phyloP scores from a whole-genome alignment of 352 stramenopile species.

The Globisporangium okanoganense region DNA sequence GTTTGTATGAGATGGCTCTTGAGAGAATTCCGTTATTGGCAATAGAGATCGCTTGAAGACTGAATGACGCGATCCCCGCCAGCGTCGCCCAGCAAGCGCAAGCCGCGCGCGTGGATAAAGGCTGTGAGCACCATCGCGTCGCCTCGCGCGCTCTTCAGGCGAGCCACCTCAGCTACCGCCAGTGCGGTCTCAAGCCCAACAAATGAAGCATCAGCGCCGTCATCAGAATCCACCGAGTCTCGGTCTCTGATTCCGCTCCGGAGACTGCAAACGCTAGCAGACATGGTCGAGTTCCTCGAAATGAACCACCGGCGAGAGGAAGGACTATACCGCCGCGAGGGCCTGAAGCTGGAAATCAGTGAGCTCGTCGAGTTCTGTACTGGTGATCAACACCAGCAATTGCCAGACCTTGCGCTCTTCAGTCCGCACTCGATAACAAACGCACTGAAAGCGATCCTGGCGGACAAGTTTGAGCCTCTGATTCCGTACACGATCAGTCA shows the following conservation, averaged over 20 bases:
- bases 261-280: constrained; percentile 26
- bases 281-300: constrained; percentile 45
- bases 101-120: constrained; percentile 7
- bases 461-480: constrained; percentile 35
- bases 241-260: constrained; percentile 27
- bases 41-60: no score
- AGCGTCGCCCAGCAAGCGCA: not conserved
- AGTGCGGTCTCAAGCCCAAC: not conserved
- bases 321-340: constrained; percentile 42
- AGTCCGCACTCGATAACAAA: constrained; percentile 42
- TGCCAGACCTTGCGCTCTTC: constrained; percentile 36
- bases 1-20: not conserved
- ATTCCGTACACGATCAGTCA: constrained; percentile 32
- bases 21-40: no score
- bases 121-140: constrained; percentile 8
- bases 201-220: not conserved
- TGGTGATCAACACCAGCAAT: constrained; percentile 2
- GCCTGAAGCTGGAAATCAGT: constrained; percentile 17
- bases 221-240: not conserved
- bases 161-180: not conserved
- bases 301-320: constrained; percentile 41
- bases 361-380: constrained; percentile 23
- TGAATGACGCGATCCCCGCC: not conserved
- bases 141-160: not conserved
- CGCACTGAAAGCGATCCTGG: constrained; percentile 43